phyloP scores from a whole-genome alignment of 2,329 filamentous ascomycete species.

The Zymoseptoria ardabiliae region DNA sequence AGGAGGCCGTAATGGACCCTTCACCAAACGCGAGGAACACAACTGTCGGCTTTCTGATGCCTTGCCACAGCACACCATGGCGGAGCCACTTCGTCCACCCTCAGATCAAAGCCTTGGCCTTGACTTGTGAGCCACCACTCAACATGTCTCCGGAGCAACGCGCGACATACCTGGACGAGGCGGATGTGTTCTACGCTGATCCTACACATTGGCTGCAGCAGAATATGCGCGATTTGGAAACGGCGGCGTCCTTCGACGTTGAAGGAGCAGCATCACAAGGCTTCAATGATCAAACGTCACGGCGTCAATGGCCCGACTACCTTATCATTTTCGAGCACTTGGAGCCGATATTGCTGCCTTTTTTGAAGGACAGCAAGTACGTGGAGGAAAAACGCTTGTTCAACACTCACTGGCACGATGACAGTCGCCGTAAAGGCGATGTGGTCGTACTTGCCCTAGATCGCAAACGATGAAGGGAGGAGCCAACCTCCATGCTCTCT shows the following conservation, averaged over 20 bases:
- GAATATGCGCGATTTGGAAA: constrained; percentile 31
- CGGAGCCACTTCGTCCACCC: constrained; percentile 76
- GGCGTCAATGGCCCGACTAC: constrained; percentile 37
- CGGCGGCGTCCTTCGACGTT: constrained; percentile 9
- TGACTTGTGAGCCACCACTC: constrained; percentile 86
- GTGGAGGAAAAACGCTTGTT: constrained; percentile 52
- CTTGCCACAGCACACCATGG: constrained; percentile 95
- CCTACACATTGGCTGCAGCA: constrained; percentile 39
- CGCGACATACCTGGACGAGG: constrained; percentile 72
- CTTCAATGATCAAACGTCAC: not conserved
- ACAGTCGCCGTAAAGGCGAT: constrained; percentile 54
- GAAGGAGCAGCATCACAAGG: not conserved
- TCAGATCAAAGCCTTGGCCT: constrained; percentile 67
- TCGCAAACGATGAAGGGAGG: not conserved
- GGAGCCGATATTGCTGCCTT: constrained; percentile 41
- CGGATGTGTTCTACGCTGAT: constrained; percentile 76
- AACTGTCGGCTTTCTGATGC: constrained; percentile 75
- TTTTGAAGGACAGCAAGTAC: constrained; percentile 44
- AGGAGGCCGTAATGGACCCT: constrained; percentile 17
- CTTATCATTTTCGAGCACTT: constrained; percentile 52
- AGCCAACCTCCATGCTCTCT: not conserved
- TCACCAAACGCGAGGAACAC: constrained; percentile 27
- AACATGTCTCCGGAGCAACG: constrained; percentile 57
- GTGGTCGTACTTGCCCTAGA: constrained; percentile 46
- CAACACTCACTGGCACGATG: constrained; percentile 58